A percentile compares a stretch with the other conserved stretches of the same genome.
Evolutionary conservation across 2,329 filamentous ascomycete species (phyloP).

Genomic region (Fusarium lyarnte): DNA sequence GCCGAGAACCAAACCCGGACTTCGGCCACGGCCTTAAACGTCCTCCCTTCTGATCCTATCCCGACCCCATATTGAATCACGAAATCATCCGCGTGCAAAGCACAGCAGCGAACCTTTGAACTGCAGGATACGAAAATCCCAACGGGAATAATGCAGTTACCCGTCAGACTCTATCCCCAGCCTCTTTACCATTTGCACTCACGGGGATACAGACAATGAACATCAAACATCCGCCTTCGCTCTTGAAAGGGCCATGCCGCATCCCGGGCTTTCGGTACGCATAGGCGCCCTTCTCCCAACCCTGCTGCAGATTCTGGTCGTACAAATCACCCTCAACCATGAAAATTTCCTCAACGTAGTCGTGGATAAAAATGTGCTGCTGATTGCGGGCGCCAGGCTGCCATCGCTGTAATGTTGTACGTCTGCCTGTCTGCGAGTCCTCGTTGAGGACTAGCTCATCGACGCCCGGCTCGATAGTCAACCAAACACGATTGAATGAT

Average conservation of each 20-base stretch:
- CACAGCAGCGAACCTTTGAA: background rate
- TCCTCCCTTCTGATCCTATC: background rate
- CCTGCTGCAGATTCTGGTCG: slow-evolving; percentile 44
- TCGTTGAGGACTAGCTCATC: slow-evolving; percentile 51
- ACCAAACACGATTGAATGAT: slow-evolving; percentile 34
- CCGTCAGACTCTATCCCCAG: slow-evolving; percentile 3
- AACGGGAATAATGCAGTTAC: background rate
- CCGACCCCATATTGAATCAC: background rate
- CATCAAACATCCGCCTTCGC: slow-evolving; percentile 48
- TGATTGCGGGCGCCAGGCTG: slow-evolving; percentile 45
- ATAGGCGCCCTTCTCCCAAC: slow-evolving; percentile 50
- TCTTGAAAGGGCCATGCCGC: slow-evolving; percentile 52
- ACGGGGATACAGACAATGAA: slow-evolving; percentile 41
- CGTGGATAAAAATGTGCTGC: slow-evolving; percentile 46
- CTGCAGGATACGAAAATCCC: background rate
- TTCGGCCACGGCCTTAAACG: slow-evolving; percentile 4
- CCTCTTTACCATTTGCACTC: slow-evolving; percentile 14
- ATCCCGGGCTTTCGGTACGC: slow-evolving; percentile 53
- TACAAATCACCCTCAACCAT: slow-evolving; percentile 49
- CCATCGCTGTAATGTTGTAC: slow-evolving; percentile 50
- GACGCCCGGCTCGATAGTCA: slow-evolving; percentile 45
- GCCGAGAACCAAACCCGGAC: slow-evolving; percentile 17
- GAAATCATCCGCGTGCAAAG: background rate
- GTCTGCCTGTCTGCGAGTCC: slow-evolving; percentile 40
- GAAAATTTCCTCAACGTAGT: slow-evolving; percentile 52